Evolutionary conservation across 2,329 filamentous ascomycete species (phyloP).

Genomic region (Sporothrix luriei): DNA sequence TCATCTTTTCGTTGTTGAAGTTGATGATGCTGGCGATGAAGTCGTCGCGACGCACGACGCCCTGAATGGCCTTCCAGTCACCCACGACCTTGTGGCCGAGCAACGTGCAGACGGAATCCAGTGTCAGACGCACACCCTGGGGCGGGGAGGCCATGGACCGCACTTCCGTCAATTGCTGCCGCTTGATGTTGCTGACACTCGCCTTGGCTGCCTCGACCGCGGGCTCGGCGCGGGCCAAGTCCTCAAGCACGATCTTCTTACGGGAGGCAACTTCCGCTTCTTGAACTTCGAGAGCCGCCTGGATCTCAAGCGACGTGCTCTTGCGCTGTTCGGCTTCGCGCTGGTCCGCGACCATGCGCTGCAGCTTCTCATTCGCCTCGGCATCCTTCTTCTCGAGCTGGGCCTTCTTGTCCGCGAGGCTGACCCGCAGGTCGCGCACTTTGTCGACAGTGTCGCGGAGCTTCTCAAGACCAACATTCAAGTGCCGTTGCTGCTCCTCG

Average conservation of each 20-base stretch:
- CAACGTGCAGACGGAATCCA: constrained; percentile 95
- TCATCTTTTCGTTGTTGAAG: constrained; percentile 92
- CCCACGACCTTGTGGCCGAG: constrained; percentile 83
- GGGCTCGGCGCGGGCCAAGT: constrained; percentile 88
- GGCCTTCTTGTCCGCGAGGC: constrained; percentile 89
- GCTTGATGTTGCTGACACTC: constrained; percentile 98
- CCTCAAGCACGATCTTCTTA: constrained; percentile 79
- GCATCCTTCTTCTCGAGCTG: constrained; percentile 92
- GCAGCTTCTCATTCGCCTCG: constrained; percentile 95
- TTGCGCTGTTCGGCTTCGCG: constrained; percentile 91
- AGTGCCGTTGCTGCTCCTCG: constrained; percentile 96
- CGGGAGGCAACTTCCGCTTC: constrained; percentile 83
- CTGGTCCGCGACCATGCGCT: constrained; percentile 96
- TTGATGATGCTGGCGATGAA: constrained; percentile 98
- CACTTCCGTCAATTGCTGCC: constrained; percentile 94
- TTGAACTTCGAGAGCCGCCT: constrained; percentile 82
- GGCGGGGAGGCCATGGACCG: constrained; percentile 95
- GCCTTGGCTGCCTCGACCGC: constrained; percentile 91
- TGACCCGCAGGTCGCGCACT: constrained; percentile 86
- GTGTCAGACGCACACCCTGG: constrained; percentile 82
- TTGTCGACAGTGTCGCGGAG: constrained; percentile 95
- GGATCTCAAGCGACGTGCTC: constrained; percentile 83
- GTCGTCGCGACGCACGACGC: constrained; percentile 85
- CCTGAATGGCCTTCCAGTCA: constrained; percentile 90
- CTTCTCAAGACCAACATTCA: constrained; percentile 98